Conservation (phyloP, 495 filamentous ascomycete species). For the Amphirosellinia nigrospora region DNA sequence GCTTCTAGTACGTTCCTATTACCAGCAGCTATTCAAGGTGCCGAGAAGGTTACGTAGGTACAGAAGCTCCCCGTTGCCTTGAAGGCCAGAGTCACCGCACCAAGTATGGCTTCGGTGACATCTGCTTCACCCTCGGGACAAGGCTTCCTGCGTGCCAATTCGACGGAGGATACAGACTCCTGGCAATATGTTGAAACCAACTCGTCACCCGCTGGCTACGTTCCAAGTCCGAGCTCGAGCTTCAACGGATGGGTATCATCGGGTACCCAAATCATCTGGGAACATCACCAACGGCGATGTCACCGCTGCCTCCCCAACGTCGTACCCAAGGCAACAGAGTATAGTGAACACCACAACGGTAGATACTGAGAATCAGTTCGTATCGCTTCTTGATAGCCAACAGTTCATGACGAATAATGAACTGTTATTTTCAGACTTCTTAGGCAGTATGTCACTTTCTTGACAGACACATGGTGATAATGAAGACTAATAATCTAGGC, state of each 20-base stretch:
- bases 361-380: constrained; percentile 31
- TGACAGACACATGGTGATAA: not conserved
- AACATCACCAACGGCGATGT: constrained; percentile 35
- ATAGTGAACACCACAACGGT: not conserved
- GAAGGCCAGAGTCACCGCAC: not conserved
- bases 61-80: not conserved
- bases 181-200: constrained; percentile 40
- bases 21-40: not conserved
- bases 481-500: not conserved
- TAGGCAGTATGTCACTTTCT: constrained; percentile 31
- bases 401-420: constrained; percentile 32
- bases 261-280: constrained; percentile 39
- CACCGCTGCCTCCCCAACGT: constrained; percentile 35
- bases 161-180: constrained; percentile 39
- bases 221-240: constrained; percentile 51
- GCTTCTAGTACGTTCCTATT: not conserved
- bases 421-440: constrained; percentile 30
- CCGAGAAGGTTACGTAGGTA: not conserved
- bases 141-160: constrained; percentile 35
- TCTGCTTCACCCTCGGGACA: constrained; percentile 37
- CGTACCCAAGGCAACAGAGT: constrained; percentile 33
- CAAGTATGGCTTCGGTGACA: constrained; percentile 31
- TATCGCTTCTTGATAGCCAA: constrained; percentile 35
- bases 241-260: constrained; percentile 50
- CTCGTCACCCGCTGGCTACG: constrained; percentile 42